phyloP scores from a whole-genome alignment of 1,139 yeast genomes.

The Yamadazyma mexicana region DNA sequence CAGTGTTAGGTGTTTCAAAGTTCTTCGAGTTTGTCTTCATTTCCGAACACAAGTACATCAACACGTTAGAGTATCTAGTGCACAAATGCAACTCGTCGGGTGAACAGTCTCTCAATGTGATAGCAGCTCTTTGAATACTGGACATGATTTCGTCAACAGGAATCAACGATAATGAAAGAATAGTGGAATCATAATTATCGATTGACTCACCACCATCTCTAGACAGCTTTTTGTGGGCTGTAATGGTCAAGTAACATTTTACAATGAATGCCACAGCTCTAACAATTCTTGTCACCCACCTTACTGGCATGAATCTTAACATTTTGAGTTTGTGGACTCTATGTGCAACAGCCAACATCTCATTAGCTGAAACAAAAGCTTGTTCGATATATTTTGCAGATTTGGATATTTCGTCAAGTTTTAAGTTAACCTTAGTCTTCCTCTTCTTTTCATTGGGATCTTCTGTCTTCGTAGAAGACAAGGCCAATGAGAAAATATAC shows the following conservation, averaged over 20 bases:
- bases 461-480: conserved; percentile 47
- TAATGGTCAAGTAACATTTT: conserved; percentile 72
- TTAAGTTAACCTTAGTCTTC: conserved; percentile 32
- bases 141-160: conserved; percentile 70
- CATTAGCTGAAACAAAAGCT: conserved; percentile 85
- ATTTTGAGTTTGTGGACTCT: conserved; percentile 65
- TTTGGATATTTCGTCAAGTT: conserved; percentile 68
- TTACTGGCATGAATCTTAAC: conserved; percentile 78
- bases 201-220: conserved; percentile 23
- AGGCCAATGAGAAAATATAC: conserved; percentile 80
- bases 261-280: conserved; percentile 89
- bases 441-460: conserved; percentile 19
- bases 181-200: conserved; percentile 46
- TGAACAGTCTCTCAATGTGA: conserved; percentile 74
- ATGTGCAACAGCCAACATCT: conserved; percentile 69
- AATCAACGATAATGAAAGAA: conserved; percentile 61
- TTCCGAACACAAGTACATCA: conserved; percentile 77
- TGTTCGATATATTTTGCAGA: conserved; percentile 77
- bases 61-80: conserved; percentile 75
- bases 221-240: conserved; percentile 42
- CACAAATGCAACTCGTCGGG: conserved; percentile 89
- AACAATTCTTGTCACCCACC: conserved; percentile 89
- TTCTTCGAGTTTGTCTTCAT: conserved; percentile 49
- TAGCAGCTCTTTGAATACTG: conserved; percentile 71
- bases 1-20: conserved; percentile 9